Conservation (phyloP, 2,329 filamentous ascomycete genomes). For the Cadophora sp. region DNA sequence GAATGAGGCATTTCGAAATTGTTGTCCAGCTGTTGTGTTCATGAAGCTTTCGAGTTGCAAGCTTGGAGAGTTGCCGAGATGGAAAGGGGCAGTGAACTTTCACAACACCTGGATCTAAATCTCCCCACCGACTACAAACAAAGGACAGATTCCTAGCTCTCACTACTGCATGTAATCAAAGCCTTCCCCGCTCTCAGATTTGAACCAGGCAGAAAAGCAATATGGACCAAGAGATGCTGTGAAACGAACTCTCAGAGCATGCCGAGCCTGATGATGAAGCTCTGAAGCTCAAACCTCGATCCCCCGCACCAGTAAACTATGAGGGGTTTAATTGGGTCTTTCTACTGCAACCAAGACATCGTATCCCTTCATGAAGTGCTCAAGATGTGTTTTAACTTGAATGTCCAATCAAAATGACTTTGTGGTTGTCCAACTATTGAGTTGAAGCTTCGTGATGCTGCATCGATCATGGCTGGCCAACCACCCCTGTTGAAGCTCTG, state of each 20-base stretch:
- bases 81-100: background rate
- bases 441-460: slow-evolving; percentile 7
- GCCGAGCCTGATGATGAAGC: background rate
- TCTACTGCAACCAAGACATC: background rate
- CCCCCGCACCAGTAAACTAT: background rate
- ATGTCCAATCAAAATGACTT: slow-evolving; percentile 1
- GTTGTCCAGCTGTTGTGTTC: background rate
- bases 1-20: background rate
- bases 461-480: slow-evolving; percentile 15
- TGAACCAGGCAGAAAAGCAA: background rate
- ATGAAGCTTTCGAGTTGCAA: background rate
- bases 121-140: background rate
- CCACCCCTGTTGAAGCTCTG: slow-evolving; percentile 12
- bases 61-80: background rate
- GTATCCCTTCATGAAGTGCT: background rate
- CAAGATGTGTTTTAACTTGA: background rate
- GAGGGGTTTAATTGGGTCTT: background rate
- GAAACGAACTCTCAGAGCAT: background rate
- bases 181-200: background rate
- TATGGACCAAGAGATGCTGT: background rate
- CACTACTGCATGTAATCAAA: background rate
- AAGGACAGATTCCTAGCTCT: background rate
- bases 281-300: slow-evolving; percentile 12
- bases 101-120: background rate
- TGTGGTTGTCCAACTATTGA: slow-evolving; percentile 5